phyloP scores from a whole-genome alignment of 2,329 filamentous ascomycete species.

The Alternaria atra region DNA sequence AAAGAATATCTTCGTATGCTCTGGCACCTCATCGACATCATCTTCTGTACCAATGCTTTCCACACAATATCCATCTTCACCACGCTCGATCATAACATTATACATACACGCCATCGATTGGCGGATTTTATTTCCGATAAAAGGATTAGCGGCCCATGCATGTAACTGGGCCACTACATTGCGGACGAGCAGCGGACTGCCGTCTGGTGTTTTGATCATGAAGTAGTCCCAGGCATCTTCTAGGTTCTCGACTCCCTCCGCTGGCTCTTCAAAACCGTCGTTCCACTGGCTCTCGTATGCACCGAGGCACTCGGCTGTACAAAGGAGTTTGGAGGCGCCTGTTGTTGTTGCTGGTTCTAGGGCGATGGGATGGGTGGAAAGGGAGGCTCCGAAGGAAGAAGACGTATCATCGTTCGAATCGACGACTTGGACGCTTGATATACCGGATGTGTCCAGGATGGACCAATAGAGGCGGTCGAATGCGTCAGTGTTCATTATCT shows the following conservation, averaged over 20 bases:
- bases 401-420: neutral
- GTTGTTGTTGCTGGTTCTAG: neutral
- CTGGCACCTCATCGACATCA: neutral
- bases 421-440: neutral
- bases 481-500: neutral
- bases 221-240: neutral
- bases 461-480: neutral
- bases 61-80: neutral
- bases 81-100: neutral
- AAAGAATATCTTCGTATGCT: neutral
- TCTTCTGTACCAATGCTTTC: neutral
- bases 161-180: neutral
- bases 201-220: neutral
- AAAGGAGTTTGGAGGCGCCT: neutral
- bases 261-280: neutral
- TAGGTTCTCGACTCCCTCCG: neutral
- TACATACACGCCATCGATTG: neutral
- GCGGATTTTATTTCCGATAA: neutral
- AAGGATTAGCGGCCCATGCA: neutral
- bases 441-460: neutral
- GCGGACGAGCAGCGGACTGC: neutral
- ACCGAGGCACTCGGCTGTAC: neutral
- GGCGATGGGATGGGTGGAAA: neutral
- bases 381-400: neutral
- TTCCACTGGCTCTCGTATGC: neutral